phyloP scores from a whole-genome alignment of 2,329 filamentous ascomycete species.

The Fusarium sp. region DNA sequence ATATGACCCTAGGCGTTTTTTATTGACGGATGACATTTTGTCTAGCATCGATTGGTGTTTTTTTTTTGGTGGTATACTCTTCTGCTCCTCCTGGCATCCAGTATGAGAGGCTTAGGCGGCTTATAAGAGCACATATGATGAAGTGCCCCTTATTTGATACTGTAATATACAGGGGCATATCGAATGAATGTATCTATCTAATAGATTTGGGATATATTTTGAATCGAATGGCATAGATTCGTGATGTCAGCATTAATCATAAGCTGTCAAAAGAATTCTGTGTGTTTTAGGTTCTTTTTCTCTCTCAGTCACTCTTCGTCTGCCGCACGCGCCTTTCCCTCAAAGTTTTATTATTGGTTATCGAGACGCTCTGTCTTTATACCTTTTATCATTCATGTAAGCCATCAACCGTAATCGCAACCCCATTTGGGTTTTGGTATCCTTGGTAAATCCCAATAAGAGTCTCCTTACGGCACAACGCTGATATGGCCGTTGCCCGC shows the following conservation, averaged over 20 bases:
- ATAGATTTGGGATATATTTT: not conserved
- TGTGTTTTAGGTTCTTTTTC: too few relatives aligned
- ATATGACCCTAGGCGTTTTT: constrained; percentile 35
- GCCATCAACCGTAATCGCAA: constrained; percentile 17
- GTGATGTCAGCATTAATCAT: too few relatives aligned
- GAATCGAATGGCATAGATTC: too few relatives aligned
- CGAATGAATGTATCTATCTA: not conserved
- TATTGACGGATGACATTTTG: constrained; percentile 29
- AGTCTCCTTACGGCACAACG: not conserved
- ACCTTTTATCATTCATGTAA: constrained; percentile 3
- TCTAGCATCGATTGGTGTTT: constrained; percentile 31
- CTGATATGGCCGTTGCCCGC: not conserved
- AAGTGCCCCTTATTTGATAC: not conserved
- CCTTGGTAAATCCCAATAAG: constrained; percentile 15
- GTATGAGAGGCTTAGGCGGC: not conserved
- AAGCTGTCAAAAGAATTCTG: too few relatives aligned
- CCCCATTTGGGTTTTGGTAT: constrained; percentile 28
- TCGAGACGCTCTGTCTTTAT: constrained; percentile 1
- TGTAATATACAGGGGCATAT: not conserved
- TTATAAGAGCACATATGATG: not conserved
- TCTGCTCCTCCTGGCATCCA: constrained; percentile 4
- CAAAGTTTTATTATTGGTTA: constrained; percentile 14
- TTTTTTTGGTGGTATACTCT: constrained; percentile 8
- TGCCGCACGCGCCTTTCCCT: not conserved
- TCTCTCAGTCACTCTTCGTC: not conserved